Conservation (phyloP, 164 flowering plant species). For the Buxus sempervirens region DNA sequence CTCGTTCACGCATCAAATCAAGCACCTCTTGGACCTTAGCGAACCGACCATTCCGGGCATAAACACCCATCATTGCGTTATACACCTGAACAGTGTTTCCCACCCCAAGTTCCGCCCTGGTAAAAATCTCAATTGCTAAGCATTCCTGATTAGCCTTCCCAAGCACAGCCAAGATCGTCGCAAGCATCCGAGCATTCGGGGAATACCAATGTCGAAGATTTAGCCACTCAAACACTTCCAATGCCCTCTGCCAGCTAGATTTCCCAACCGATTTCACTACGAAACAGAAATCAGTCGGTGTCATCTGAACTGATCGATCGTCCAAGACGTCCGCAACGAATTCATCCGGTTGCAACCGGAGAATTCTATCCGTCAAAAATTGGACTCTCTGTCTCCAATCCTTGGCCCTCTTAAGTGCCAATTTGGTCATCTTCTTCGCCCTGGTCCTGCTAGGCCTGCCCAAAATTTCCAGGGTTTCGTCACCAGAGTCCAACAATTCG, state of each 20-base stretch:
- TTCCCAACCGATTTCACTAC: slow-evolving; percentile 86
- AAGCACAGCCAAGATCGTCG: slow-evolving; percentile 73
- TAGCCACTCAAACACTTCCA: slow-evolving; percentile 95
- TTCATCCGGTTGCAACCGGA: slow-evolving; percentile 50
- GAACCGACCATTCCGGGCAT: slow-evolving; percentile 75
- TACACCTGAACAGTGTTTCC: slow-evolving; percentile 76
- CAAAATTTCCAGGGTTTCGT: slow-evolving; percentile 37
- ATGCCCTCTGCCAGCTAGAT: slow-evolving; percentile 76
- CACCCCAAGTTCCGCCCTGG: slow-evolving; percentile 43
- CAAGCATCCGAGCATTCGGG: slow-evolving; percentile 82
- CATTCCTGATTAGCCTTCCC: slow-evolving; percentile 88
- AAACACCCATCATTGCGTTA: slow-evolving; percentile 97
- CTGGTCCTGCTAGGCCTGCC: slow-evolving; percentile 53
- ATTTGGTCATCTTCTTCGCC: slow-evolving; percentile 73
- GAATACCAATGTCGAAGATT: slow-evolving; percentile 80
- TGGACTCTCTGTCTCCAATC: slow-evolving; percentile 87
- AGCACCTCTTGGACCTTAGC: slow-evolving; percentile 65
- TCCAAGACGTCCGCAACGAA: slow-evolving; percentile 90
- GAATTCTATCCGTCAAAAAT: slow-evolving; percentile 58
- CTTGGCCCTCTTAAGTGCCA: slow-evolving; percentile 80
- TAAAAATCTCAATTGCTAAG: slow-evolving; percentile 71
- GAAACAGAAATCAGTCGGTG: slow-evolving; percentile 86
- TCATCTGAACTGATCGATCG: slow-evolving; percentile 66
- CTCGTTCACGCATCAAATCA: slow-evolving; percentile 62
- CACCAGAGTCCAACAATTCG: slow-evolving; percentile 14